phyloP scores from a whole-genome alignment of 2,329 filamentous ascomycete species.

The Stagonosporopsis rhizophila region DNA sequence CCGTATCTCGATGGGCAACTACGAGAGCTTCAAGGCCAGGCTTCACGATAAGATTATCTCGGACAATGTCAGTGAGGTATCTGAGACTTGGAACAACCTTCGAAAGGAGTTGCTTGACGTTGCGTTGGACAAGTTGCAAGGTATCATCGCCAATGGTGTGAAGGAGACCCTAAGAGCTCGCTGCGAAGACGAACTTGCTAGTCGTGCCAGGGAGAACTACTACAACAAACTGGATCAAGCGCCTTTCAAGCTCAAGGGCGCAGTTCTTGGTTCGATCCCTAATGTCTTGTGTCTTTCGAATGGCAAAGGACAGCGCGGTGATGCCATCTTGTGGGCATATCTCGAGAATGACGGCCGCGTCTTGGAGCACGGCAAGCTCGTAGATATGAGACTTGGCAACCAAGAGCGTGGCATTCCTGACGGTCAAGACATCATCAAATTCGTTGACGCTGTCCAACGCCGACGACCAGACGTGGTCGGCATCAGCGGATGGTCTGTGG shows the following conservation, averaged over 20 bases:
- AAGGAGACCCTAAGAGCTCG: conserved; percentile 94
- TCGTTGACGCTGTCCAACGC: conserved; percentile 80
- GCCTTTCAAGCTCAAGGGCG: conserved; percentile 92
- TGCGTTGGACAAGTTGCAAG: conserved; percentile 82
- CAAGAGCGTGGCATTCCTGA: conserved; percentile 72
- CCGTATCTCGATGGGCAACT: conserved; percentile 76
- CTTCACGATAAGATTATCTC: conserved; percentile 87
- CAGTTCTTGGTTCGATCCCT: conserved; percentile 85
- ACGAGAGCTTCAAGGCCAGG: conserved; percentile 76
- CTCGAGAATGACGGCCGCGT: conserved; percentile 92
- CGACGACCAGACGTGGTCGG: conserved; percentile 89
- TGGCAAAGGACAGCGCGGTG: conserved; percentile 78
- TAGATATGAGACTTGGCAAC: conserved; percentile 73
- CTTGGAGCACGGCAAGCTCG: conserved; percentile 85
- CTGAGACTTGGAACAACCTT: conserved; percentile 92
- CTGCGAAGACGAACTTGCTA: conserved; percentile 92
- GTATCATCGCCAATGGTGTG: conserved; percentile 85
- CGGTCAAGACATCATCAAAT: conserved; percentile 69
- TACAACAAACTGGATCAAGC: conserved; percentile 91
- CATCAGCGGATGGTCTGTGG: conserved; percentile 85
- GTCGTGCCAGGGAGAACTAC: conserved; percentile 86
- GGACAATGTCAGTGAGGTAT: conserved; percentile 93
- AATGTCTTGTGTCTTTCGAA: conserved; percentile 88
- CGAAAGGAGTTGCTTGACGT: conserved; percentile 83
- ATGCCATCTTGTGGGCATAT: conserved; percentile 89